Evolutionary conservation across 2,329 filamentous ascomycete species (phyloP), one percentile per base, ranked within the genome.

Genomic region (Zelopaecilomyces penicillatus): DNA sequence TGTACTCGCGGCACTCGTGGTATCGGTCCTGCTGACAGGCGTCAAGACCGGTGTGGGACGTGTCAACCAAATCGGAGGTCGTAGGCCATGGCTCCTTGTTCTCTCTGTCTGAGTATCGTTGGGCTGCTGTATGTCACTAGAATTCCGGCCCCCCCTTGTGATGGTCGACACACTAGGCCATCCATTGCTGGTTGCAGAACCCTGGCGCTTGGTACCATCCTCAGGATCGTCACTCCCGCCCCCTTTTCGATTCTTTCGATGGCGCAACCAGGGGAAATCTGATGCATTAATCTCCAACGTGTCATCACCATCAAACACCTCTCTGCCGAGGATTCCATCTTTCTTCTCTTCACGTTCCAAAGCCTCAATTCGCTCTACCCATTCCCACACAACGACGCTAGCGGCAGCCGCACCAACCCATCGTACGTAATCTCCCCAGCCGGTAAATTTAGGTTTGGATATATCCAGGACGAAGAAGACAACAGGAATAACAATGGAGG

Each of bases 381-480:
- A 96, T 64, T 96, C 90, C 90, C 90, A 96, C 2, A 96, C 90
- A 26, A 95, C 87, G n/a, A 95, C 90, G 65, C 88, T 95, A 29
- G 90, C 90, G 1, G 89, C 89, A 0, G 90, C 89, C 1, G 89
- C 89, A 39, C 90, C 90, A n/a, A 95, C 90, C 90, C 90, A 96
- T 57, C 89, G 76, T 38, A 95, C 90, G 59, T 95, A 96, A 58
- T 95, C 90, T 59, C 90, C 90, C 90, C 90, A 96, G 6, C 85
- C 87, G 34, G 87, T 87, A 49, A 95, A 83, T 49, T 87, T 82
- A 28, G 87, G 84, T 56, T 91, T 83, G 6, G 84, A 83, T 40
- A 96, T 89, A 60, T 96, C 90, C 53, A 94, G 73, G 46, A 95
- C 86, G 62, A 96, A 96, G 62, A 96, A 96, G 4, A 95, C 85